Conservation (phyloP, 1,284 basidiomycete genomes). For the Cryptococcus floricola region DNA sequence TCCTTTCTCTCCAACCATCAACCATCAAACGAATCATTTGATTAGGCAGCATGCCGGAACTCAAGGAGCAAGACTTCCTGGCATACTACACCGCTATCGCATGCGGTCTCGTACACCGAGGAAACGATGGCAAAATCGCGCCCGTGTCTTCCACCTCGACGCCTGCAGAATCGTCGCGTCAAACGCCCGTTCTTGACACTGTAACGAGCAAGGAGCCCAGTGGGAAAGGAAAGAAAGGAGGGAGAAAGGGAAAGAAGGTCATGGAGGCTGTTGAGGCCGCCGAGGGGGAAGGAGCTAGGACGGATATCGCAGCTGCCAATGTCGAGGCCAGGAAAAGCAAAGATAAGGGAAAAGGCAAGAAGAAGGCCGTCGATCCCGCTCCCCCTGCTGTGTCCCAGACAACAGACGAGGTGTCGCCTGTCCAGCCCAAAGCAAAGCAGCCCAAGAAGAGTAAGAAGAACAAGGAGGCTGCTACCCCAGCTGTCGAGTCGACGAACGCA, state of each 20-base stretch:
- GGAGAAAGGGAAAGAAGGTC: background rate
- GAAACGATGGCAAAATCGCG: background rate
- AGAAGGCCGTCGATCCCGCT: background rate
- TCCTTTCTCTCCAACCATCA: background rate
- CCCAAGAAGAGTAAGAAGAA: background rate
- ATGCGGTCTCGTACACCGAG: background rate
- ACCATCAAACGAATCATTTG: background rate
- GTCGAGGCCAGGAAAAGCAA: background rate
- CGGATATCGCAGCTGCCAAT: background rate
- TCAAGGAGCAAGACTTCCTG: slow-evolving; percentile 2
- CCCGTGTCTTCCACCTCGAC: background rate
- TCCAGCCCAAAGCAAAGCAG: background rate
- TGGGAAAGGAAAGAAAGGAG: background rate
- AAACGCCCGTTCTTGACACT: background rate
- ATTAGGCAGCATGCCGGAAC: background rate
- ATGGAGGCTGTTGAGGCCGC: background rate
- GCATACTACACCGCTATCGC: background rate
- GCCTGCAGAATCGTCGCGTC: background rate
- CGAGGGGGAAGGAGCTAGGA: background rate
- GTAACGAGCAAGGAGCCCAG: background rate
- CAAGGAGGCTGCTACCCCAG: background rate
- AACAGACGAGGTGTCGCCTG: background rate
- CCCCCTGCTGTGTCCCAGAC: background rate
- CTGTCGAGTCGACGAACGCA: background rate
- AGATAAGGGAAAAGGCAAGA: background rate